Base-by-base conservation (phyloP, 2,329 filamentous ascomycete genomes). In the Aspergillus novoparasiticus region DNA sequence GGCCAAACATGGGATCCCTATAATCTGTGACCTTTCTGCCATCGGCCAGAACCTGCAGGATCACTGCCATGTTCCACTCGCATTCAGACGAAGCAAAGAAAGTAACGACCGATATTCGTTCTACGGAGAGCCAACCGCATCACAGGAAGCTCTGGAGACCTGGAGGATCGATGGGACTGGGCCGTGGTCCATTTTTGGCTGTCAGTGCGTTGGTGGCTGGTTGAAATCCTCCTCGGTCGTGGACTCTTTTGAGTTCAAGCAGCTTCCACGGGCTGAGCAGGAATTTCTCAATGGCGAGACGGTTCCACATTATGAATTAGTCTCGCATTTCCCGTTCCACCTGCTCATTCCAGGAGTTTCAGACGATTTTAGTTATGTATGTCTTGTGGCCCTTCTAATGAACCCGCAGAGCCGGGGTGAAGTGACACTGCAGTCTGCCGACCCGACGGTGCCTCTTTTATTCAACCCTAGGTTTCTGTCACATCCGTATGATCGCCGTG, bases 291-390 rank as follows among this genome's bases (percentile, higher is more conserved):
- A 70, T 45, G 77, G 78, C 23, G 77, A 81, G 14, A 86, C 83
- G 0, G 79, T 89, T 2, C 87, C 88, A 0, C 81, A 84, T 54
- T 88, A 82, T 66, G 87, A 90, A 66, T 71, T 89, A 21, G 61
- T 82, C 8, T 81, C 78, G 1, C 81, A 84, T 62, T 78, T 82
- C 61, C 79, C 80, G 0, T 66, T 81, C 4, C 82, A 83, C 65
- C 79, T 69, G 34, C 69, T 75, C 36, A 55, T 80, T 0, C 83
- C 83, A 0, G 70, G 74, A 1, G 76, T 82, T 39, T 70, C 69
- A n/a, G 32, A 68, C 4, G 71, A 75, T 41, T 75, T 81, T n/a
- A 79, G 78, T 75, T 84, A 84, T 68, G 72, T 78, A 1, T 80
- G 76, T 32, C 64, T 85, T 4, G 62, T 80, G 0, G 78, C 83